Percentiles rank a stretch among this genome's conserved stretches.
phyloP scores from a whole-genome alignment of 257 asterid genomes.

The Penstemon eatonii region DNA sequence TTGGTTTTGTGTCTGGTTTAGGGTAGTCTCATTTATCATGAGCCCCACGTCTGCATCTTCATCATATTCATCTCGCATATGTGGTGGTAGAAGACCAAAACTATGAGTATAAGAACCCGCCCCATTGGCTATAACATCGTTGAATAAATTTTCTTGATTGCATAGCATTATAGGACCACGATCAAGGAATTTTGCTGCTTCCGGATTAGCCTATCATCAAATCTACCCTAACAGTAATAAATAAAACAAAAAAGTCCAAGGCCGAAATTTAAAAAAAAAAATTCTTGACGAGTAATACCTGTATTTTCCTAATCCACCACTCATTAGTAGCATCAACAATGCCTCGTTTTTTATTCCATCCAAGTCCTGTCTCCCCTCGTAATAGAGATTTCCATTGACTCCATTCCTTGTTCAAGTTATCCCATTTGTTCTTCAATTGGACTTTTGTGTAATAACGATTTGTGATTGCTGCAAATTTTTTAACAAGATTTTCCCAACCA shows the following conservation, averaged over 20 bases:
- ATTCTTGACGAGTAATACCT: background rate
- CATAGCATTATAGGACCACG: background rate
- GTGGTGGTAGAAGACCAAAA: too few species aligned
- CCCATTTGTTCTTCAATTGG: conserved; percentile 15
- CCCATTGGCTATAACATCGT: conserved; percentile 4
- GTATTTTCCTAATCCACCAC: conserved; percentile 13
- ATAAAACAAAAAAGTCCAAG: background rate
- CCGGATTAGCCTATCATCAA: background rate
- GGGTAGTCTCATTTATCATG: too few species aligned
- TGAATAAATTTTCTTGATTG: background rate
- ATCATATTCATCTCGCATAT: too few species aligned
- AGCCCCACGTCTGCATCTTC: too few species aligned
- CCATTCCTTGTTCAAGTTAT: conserved; percentile 6
- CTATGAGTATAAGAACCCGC: background rate
- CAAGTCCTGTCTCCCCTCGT: conserved; percentile 17
- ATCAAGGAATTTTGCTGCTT: background rate
- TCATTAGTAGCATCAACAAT: conserved; percentile 2
- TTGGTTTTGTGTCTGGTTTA: too few species aligned
- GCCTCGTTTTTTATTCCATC: conserved; percentile 1
- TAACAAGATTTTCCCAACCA: conserved; percentile 8
- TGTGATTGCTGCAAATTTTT: background rate
- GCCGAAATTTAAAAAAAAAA: background rate
- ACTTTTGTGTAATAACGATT: background rate
- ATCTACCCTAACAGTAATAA: too few species aligned
- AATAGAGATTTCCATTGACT: background rate